These are phyloP conservation scores for Dicorynia guianensis DNA, from an alignment of 306 rosid species.

Conservation along the genomic window DNA sequence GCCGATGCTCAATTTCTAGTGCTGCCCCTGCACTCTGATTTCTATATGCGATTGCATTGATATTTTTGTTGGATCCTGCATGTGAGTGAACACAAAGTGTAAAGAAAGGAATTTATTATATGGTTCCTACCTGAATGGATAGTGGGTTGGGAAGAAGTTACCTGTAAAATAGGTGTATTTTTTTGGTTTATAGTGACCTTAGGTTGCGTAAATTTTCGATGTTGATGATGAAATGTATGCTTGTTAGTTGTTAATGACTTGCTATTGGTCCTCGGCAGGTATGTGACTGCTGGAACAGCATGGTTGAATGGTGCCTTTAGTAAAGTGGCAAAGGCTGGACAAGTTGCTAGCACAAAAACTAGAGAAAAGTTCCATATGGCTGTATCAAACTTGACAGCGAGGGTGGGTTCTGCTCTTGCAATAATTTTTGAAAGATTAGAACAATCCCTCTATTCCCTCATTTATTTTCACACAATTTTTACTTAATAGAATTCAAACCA, in stretches of 20 bases:
- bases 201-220: slow-evolving; percentile 10
- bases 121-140: slow-evolving; percentile 6
- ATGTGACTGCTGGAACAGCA: slow-evolving; percentile 79
- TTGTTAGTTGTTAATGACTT: slow-evolving; percentile 27
- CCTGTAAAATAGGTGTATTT: neutral
- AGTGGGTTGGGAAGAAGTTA: slow-evolving; percentile 1
- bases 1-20: slow-evolving; percentile 27
- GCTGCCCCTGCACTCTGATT: slow-evolving; percentile 6
- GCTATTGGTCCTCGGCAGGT: slow-evolving; percentile 56
- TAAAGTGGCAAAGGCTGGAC: slow-evolving; percentile 88
- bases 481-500: too few species aligned
- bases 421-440: neutral
- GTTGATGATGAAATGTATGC: slow-evolving; percentile 30
- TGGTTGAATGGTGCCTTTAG: slow-evolving; percentile 95
- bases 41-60: neutral
- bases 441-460: too few species aligned
- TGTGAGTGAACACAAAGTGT: neutral
- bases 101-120: slow-evolving; percentile 1
- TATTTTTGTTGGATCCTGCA: slow-evolving; percentile 5
- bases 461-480: too few species aligned
- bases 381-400: slow-evolving; percentile 78
- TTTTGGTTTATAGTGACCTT: slow-evolving; percentile 7
- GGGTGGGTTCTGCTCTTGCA: slow-evolving; percentile 60
- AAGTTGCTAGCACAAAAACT: slow-evolving; percentile 84
- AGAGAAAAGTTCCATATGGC: slow-evolving; percentile 87